These are phyloP conservation scores for Multifurca ochricompacta DNA, from an alignment of 768 basidiomycete genomes.

Conservation along the genomic window DNA sequence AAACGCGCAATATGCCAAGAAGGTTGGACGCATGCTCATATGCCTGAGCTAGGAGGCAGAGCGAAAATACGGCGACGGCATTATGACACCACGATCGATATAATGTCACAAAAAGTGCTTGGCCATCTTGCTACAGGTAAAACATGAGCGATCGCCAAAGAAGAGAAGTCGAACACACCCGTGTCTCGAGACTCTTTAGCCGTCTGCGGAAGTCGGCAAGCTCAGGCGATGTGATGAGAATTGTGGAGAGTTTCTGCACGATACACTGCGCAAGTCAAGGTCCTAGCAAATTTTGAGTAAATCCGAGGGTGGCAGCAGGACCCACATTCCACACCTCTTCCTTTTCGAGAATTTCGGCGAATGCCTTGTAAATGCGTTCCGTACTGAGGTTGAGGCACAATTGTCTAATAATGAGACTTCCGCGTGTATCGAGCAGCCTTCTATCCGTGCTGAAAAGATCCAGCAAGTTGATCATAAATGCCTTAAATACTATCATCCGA, in stretches of 20 bases:
- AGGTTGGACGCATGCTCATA: conserved; percentile 98
- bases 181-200: conserved; percentile 86
- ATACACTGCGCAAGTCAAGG: conserved; percentile 95
- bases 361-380: conserved; percentile 89
- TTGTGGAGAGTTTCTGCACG: conserved; percentile 94
- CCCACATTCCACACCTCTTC: conserved; percentile 63
- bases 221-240: conserved; percentile 93
- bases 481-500: conserved; percentile 97
- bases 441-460: conserved; percentile 94
- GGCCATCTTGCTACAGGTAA: conserved; percentile 77
- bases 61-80: conserved; percentile 90
- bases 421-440: conserved; percentile 79
- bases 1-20: conserved; percentile 85
- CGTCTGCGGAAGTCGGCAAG: conserved; percentile 90
- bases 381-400: conserved; percentile 91
- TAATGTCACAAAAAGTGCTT: conserved; percentile 86
- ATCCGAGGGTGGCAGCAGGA: neutral
- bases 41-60: conserved; percentile 94
- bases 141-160: neutral
- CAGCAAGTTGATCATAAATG: conserved; percentile 91
- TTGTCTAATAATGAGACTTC: conserved; percentile 91
- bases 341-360: conserved; percentile 96
- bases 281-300: conserved; percentile 45
- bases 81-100: conserved; percentile 99
- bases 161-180: conserved; percentile 41